Base-by-base conservation (phyloP, 257 asterid species). In the Mitragyna speciosa region DNA sequence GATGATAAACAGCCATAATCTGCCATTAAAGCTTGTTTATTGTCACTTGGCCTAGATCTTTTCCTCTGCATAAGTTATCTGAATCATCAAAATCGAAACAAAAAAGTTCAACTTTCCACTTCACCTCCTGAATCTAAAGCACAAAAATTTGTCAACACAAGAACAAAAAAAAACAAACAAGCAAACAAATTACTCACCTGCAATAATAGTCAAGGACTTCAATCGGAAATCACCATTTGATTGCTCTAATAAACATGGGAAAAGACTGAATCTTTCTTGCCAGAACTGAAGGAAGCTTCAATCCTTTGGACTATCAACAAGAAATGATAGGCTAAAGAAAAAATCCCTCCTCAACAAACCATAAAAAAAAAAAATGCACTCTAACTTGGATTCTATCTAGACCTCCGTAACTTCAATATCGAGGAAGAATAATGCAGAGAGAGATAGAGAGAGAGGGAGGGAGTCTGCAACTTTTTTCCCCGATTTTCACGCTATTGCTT, bases 21-120 rank as follows among this genome's bases (percentile, higher is more conserved):
- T 65, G 93, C 92, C 98, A 94, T 94, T 68, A 75, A 76, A 79
- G 80, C 77, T 56, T 80, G 83, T 22, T 73, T 82, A 48, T 41
- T 41, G n/a, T 48, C 28, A 9, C 24, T 54, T 80, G 66, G 49
- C 72, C 59, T 71, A 77, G 82, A 80, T 43, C 79, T 28, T 72
- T 81, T 76, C 82, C 79, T 83, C 82, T 75, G 78, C 83, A 77
- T 47, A 79, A 51, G 52, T 26, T 67, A 52, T 39, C 39, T 79
- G 74, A 75, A 83, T 73, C 77, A 84, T 65, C 75, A 61, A 81
- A 75, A 59, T 41, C 24, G 78, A 79, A 77, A 36, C 26, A 16
- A 82, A 80, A 11, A 17, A 24, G 63, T 19, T 82, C 58, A 75
- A 43, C 49, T 81, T 76, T 71, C 28, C 30, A 51, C 49, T 83